These are phyloP conservation scores for Auriculariales sp. DNA, from an alignment of 768 basidiomycete species.

Conservation along the genomic window DNA sequence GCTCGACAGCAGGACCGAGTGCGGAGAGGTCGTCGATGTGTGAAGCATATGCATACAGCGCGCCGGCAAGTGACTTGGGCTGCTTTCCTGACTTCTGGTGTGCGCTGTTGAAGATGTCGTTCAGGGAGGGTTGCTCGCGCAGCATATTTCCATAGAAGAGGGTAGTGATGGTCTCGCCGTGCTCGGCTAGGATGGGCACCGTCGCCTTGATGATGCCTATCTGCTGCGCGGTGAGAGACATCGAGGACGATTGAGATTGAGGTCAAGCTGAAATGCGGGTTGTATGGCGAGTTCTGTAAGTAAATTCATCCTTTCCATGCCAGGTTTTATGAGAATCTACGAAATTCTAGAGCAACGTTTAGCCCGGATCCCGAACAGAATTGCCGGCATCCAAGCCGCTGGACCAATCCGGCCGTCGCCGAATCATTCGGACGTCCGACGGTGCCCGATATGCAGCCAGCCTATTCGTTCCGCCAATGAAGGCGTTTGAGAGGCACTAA, in stretches of 20 bases:
- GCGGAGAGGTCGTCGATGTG: slow-evolving; percentile 11
- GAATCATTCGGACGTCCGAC: too few species aligned
- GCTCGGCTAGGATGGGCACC: slow-evolving; percentile 5
- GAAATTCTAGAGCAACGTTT: too few species aligned
- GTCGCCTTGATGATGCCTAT: slow-evolving; percentile 5
- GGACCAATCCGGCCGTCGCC: too few species aligned
- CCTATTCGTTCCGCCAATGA: too few species aligned
- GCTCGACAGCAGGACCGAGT: slow-evolving; percentile 9
- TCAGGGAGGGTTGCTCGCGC: slow-evolving; percentile 1
- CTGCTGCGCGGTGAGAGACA: slow-evolving; percentile 5
- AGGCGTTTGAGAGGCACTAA: too few species aligned
- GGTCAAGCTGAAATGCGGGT: neutral
- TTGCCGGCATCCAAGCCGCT: too few species aligned
- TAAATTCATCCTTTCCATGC: too few species aligned
- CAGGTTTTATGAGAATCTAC: too few species aligned
- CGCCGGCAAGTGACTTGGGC: slow-evolving; percentile 9
- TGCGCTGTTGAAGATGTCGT: slow-evolving; percentile 7
- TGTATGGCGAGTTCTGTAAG: too few species aligned
- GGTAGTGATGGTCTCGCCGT: slow-evolving; percentile 7
- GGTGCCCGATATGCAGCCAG: too few species aligned
- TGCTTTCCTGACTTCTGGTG: slow-evolving; percentile 6
- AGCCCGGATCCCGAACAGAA: too few species aligned
- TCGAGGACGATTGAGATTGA: neutral
- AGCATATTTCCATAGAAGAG: slow-evolving; percentile 7
- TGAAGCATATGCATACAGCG: slow-evolving; percentile 11